These are phyloP conservation scores for Vitis rotundifolia DNA, from an alignment of 164 flowering plant genomes.

Conservation along the genomic window DNA sequence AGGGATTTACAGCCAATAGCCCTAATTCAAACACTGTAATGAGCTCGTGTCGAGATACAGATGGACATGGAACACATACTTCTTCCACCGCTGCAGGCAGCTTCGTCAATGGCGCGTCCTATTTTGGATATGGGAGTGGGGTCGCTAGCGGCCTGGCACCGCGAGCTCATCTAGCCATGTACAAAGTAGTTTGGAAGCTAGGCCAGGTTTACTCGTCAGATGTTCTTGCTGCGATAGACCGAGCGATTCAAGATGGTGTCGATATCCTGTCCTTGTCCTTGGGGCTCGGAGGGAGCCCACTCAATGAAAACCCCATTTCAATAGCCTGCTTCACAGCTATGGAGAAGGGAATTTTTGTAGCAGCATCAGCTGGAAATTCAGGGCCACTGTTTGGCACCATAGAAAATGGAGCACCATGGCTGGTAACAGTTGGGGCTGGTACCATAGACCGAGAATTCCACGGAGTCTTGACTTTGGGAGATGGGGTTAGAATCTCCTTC, in stretches of 20 bases:
- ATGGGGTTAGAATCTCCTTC: conserved; percentile 12
- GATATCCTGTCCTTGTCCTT: conserved; percentile 51
- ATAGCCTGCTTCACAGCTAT: conserved; percentile 45
- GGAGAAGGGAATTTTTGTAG: conserved; percentile 45
- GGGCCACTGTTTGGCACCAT: conserved; percentile 14
- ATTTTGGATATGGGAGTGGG: conserved; percentile 46
- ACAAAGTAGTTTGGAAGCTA: conserved; percentile 37
- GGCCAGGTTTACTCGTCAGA: conserved; percentile 35
- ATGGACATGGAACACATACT: conserved; percentile 58
- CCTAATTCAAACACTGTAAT: conserved; percentile 9
- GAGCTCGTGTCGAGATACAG: conserved; percentile 35
- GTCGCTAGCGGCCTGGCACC: conserved; percentile 53
- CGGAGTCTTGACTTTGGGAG: conserved; percentile 20
- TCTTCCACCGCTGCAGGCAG: conserved; percentile 50
- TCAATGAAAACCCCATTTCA: conserved; percentile 31
- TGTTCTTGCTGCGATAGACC: conserved; percentile 54
- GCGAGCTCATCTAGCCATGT: conserved; percentile 43
- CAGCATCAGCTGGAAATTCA: conserved; percentile 26
- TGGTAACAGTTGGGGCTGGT: conserved; percentile 22
- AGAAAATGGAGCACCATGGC: conserved; percentile 29
- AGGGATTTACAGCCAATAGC: conserved; percentile 26
- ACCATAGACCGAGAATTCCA: conserved; percentile 22
- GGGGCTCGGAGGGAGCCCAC: conserved; percentile 19
- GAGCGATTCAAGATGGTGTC: conserved; percentile 55
- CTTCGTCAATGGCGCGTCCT: conserved; percentile 29